phyloP scores from a whole-genome alignment of 163 green algal genomes.

The Prototheca wickerhamii region DNA sequence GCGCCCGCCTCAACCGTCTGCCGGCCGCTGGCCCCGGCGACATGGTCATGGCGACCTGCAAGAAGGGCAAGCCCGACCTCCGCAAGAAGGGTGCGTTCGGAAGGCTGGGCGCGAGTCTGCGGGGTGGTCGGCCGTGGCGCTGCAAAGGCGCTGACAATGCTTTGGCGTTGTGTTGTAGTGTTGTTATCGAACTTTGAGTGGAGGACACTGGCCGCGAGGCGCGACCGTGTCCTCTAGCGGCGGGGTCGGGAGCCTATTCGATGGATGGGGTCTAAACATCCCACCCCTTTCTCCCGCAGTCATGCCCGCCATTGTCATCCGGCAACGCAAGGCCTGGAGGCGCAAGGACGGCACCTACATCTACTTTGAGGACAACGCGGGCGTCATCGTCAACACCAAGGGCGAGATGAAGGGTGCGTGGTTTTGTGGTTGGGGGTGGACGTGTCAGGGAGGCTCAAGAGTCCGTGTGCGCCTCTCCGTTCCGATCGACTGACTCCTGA shows the following conservation, averaged over 20 bases:
- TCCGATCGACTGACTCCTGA: neutral
- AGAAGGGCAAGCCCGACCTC: slow-evolving; percentile 99
- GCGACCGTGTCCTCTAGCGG: too few relatives aligned
- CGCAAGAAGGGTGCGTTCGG: slow-evolving; percentile 90
- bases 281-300: slow-evolving; percentile 53
- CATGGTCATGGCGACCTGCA: slow-evolving; percentile 99
- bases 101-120: too few relatives aligned
- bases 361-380: slow-evolving; percentile 99
- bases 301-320: slow-evolving; percentile 92
- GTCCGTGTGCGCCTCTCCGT: neutral
- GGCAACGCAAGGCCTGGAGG: slow-evolving; percentile 96
- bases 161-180: too few relatives aligned
- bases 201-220: too few relatives aligned
- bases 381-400: slow-evolving; percentile 99
- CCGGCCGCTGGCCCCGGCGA: slow-evolving; percentile 76
- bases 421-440: neutral
- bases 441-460: neutral
- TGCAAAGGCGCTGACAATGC: too few relatives aligned
- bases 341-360: slow-evolving; percentile 98
- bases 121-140: too few relatives aligned
- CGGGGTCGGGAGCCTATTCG: neutral
- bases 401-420: slow-evolving; percentile 97
- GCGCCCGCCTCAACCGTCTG: slow-evolving; percentile 91
- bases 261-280: neutral
- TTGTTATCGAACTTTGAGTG: too few relatives aligned